A percentile compares a stretch with the other conserved stretches of the same genome.
Conservation (phyloP, 257 asterid species). For the Haberlea rhodopensis region DNA sequence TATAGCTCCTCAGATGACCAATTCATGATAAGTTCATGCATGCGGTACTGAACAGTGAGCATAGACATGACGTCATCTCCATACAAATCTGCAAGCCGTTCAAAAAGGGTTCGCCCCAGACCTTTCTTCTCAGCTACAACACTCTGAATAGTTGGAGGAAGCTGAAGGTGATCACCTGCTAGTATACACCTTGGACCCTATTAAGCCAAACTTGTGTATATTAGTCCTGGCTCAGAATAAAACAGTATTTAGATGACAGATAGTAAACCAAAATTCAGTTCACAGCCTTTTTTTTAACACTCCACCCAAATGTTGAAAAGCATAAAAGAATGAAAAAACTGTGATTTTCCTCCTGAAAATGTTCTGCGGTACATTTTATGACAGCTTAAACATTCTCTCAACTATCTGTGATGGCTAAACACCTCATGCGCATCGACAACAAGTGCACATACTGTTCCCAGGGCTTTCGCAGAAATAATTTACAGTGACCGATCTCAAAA, state of each 20-base stretch:
- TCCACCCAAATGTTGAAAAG: neutral
- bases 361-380: neutral
- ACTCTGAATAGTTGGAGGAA: conserved; percentile 97
- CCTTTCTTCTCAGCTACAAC: conserved; percentile 97
- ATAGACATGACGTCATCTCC: conserved; percentile 75
- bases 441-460: neutral
- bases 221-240: conserved; percentile 22
- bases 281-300: neutral
- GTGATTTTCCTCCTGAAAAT: neutral
- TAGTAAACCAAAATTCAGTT: conserved; percentile 8
- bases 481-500: neutral
- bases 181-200: conserved; percentile 92
- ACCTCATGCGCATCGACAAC: neutral
- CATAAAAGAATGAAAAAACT: neutral
- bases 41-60: conserved; percentile 99
- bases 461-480: neutral
- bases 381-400: neutral
- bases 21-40: conserved; percentile 90
- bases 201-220: conserved; percentile 20
- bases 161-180: conserved; percentile 96
- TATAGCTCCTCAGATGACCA: conserved; percentile 94
- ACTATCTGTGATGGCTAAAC: neutral
- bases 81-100: conserved; percentile 83
- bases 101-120: conserved; percentile 89
- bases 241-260: conserved; percentile 18